Evolutionary conservation across 129 eudicot species (phyloP), one percentile per base, ranked within the genome.

Genomic region (Chrysanthemum makinoi): DNA sequence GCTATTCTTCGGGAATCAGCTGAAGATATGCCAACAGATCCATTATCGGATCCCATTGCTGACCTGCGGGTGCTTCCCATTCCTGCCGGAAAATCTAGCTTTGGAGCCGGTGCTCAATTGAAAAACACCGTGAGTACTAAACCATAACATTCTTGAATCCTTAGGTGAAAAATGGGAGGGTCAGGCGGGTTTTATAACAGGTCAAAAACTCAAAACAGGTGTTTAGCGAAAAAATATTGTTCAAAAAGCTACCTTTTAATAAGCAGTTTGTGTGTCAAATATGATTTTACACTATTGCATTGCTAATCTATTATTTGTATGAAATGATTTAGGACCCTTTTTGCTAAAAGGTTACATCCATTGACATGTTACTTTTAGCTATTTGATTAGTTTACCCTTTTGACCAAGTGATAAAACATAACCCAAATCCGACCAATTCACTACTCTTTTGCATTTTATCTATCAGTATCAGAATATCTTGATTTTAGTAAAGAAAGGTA

Each of bases 21-120:
- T 60, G 90, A 89, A 43, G 98, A 82, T n/a, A 89, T 88, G 96
- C 95, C 96, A 51, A 89, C 96, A 50, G 98, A 93, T 79, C 98
- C 98, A 7, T 68, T 93, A 55, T 89, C 95, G 14, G 98, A 93
- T 71, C 98, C 98, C 48, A 93, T 93, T 60, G 84, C 72, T 65
- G 92, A 89, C 69, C 58, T 81, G 46, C 70, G 76, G 69, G 96
- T 89, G 44, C 98, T 93, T 43, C 98, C 98, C 6, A 76, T 93
- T 66, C 95, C 91, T 20, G 75, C 95, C 28, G 92, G 98, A 15
- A 86, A 81, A 78, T 80, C 96, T 60, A 89, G 98, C 86, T 93
- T 93, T 68, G 92, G 96, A 17, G 88, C 96, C 69, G 98, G 98
- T 26, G 98, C 96, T 5, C 98, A 93, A 68, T 47, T 93, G 70